Evolutionary conservation across 805 yeast genomes (phyloP), one percentile per base, ranked within the genome.

Genomic region (Teunomyces cretensis): DNA sequence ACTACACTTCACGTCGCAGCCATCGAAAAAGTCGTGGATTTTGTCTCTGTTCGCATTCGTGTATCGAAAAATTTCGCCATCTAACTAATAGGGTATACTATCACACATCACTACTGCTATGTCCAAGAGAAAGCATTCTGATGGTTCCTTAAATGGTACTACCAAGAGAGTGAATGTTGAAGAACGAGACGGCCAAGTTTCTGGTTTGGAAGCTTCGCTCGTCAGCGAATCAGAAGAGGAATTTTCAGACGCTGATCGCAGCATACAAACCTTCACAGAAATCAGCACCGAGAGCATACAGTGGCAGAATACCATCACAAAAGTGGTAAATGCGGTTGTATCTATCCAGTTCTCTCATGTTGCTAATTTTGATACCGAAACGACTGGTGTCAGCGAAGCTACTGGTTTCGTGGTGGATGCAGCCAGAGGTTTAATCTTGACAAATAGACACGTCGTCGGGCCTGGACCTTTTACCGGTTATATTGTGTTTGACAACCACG

Each of bases 341-440:
- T 86, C 96, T 1, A 83, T 91, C 41, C 96, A 88, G 63, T 90
- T 91, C 58, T 78, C 94, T 9, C 94, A 86, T 62, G 88, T 88
- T n/a, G 80, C 84, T 2, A 81, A 84, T 50, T 91, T 91, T 60
- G 97, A 91, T 57, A 84, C 94, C 31, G 97, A 91, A 54, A 67
- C 81, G 2, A 84, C 96, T 1, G 64, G 84, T 36, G 88, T 85
- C 22, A 81, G 88, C 43, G 96, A 91, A 64, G 97, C 97, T n/a
- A 88, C 97, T 0, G 97, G 97, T 2, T 91, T 91, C 63, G 89
- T 91, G 5, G 97, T 91, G 9, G 97, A 91, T 62, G 76, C 92
- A 2, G 72, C 78, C 44, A 65, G 80, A 19, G 97, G 97, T 12
- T 79, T 90, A 47, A 89, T 91, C 49, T 74, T 91, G 61, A 91